Evolutionary conservation across 2,329 filamentous ascomycete genomes (phyloP).

Genomic region (Fusarium sp.): DNA sequence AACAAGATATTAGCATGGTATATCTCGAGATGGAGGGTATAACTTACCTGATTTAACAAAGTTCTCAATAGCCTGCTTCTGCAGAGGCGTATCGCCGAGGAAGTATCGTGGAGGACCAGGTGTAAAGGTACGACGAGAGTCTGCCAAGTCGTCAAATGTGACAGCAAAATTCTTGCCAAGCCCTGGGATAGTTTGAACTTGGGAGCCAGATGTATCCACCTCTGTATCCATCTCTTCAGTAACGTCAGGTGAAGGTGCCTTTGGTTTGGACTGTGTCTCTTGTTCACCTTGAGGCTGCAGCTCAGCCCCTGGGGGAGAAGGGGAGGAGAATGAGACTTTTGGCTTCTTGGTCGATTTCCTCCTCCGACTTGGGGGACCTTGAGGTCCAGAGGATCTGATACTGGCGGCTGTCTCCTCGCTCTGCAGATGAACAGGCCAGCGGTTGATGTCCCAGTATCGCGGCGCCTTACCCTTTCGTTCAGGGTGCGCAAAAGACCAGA

Average conservation of each 20-base stretch:
- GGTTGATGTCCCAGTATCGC: constrained; percentile 61
- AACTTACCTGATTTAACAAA: constrained; percentile 40
- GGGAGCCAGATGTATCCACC: background rate
- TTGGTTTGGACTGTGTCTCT: constrained; percentile 1
- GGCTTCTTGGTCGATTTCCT: background rate
- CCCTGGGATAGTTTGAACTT: constrained; percentile 7
- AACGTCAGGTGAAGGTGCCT: background rate
- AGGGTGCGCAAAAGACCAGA: constrained; percentile 52
- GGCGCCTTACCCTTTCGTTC: constrained; percentile 31
- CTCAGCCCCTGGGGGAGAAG: background rate
- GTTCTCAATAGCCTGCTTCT: constrained; percentile 47
- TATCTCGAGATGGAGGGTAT: background rate
- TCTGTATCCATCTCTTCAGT: background rate
- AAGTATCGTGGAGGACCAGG: constrained; percentile 47
- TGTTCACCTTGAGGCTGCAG: background rate
- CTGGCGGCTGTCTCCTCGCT: constrained; percentile 45
- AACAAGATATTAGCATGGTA: constrained; percentile 5
- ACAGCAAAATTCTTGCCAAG: constrained; percentile 23
- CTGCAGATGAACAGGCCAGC: constrained; percentile 63
- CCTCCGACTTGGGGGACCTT: background rate
- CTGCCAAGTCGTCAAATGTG: constrained; percentile 32
- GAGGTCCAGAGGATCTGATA: constrained; percentile 4
- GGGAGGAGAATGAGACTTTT: background rate
- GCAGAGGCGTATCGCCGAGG: constrained; percentile 50
- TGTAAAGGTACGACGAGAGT: constrained; percentile 41